Base-by-base conservation (phyloP, 139 green algal genomes). In the Choricystis sp. region DNA sequence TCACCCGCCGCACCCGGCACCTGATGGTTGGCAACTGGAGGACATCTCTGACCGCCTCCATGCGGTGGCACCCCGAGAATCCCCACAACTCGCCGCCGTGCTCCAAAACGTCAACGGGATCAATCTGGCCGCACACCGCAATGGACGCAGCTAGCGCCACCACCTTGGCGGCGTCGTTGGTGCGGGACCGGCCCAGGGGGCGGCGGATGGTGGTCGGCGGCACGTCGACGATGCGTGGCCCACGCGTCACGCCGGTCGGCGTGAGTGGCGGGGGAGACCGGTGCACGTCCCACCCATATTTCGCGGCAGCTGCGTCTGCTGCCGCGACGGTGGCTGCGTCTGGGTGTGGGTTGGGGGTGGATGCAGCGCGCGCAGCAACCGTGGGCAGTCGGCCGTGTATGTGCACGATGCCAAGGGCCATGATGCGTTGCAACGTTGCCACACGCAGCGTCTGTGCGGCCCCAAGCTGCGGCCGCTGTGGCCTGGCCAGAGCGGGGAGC, bases 1-100 rank as follows among this genome's bases (percentile, higher is more conserved):
- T 96, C 20, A 82, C 89, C 64, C 87, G 87, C 14, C 89, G 73
- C 25, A 96, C 85, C 3, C 79, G 66, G 69, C 89, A 96, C 29
- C 70, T 69, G 22, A 96, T 96, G 26, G 76, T 90, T 25, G 86
- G 68, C 48, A 74, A 52, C 0, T 86, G 88, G 60, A 96, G 70
- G n/a, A n/a, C n/a, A n/a, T 29, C 77, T 65, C 66, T 90, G 77
- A 57, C 92, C 82, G 0, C 89, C 88, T 59, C 22, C 57, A 62
- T 48, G 16, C 49, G 22, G 49, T 94, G 88, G 63, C 88, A 95
- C 27, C 89, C 89, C 19, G 73, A 85, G 74, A 96, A 96, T 27
- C 90, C 90, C 52, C 88, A 94, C 49, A 83, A 86, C 5, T 77
- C 48, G 19, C 84, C 84, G 25, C 92, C 85, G 16, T 94, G 86